Evolutionary conservation across 164 flowering plant genomes (phyloP).

Genomic region (Protea cynaroides): DNA sequence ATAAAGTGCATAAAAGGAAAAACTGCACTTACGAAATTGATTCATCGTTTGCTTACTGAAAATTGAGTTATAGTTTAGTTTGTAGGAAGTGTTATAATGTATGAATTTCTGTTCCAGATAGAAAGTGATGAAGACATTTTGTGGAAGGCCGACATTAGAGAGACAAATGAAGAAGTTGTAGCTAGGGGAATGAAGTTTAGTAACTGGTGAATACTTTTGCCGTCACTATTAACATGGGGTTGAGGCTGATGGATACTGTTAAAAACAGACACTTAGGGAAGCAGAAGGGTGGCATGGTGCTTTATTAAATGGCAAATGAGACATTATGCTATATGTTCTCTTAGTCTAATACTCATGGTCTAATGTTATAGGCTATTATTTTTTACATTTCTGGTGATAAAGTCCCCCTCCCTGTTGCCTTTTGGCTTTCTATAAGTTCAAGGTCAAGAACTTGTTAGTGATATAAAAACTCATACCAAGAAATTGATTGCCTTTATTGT

Average conservation of each 20-base stretch:
- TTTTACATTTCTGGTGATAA: too few species aligned
- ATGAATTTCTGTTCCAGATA: slow-evolving; percentile 32
- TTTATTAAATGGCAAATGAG: neutral
- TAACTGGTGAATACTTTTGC: slow-evolving; percentile 47
- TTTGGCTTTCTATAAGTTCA: neutral
- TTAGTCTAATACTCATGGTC: too few species aligned
- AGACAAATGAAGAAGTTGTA: slow-evolving; percentile 70
- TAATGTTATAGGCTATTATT: too few species aligned
- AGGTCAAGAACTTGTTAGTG: neutral
- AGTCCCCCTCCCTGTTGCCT: neutral
- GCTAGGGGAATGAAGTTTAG: slow-evolving; percentile 75
- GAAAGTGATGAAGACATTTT: slow-evolving; percentile 40
- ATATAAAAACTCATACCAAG: neutral
- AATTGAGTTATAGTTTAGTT: neutral
- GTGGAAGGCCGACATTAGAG: slow-evolving; percentile 75
- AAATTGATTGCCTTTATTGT: neutral
- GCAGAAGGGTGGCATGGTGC: neutral
- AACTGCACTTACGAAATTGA: neutral
- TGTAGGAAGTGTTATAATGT: slow-evolving; percentile 4
- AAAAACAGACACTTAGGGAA: neutral
- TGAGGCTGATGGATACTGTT: too few species aligned
- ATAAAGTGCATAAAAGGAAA: neutral
- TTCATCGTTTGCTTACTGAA: neutral
- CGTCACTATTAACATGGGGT: neutral
- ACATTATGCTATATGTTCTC: neutral